Evolutionary conservation across 345 rosid genomes (phyloP), one percentile per base, ranked within the genome.

Genomic region (Salix brachista): DNA sequence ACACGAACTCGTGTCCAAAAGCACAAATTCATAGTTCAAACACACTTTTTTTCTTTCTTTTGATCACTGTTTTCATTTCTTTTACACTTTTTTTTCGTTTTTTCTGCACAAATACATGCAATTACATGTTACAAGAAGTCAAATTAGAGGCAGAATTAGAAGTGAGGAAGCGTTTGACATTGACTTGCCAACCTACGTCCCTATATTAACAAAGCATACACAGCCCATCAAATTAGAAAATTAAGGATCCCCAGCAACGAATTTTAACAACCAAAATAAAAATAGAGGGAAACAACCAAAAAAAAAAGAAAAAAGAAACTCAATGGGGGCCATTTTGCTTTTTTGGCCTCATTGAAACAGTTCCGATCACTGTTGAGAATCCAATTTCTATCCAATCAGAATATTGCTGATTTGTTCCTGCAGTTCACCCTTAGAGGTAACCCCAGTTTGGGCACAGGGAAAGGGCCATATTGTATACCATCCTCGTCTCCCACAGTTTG

Each of bases 381-480:
- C 65, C 52, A 67, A 67, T 26, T 2, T 34, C 62, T 48, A 17
- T 67, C 48, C 61, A 25, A 71, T 54, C 30, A 66, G 17, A 7
- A 16, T 9, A 5, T 70, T 18, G 82, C 77, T 58, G 21, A 41
- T 50, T 77, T 50, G 61, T 66, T 78, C 68, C 84, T 85, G 1
- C 81, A 87, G 32, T 56, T 80, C 7, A 93, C 90, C 77, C 82
- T 86, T 71, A 95, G 80, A 34, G 97, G 97, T 73, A 93, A 85
- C n/a, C 99, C 99, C 30, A 75, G 84, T 80, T 85, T 91, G 66
- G 99, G 97, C 16, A 95, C 96, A 1, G 97, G 99, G 75, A 95
- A 95, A 65, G 99, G 99, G 18, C 91, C 96, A 78, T 95, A 95
- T 48, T 93, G 97, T 75, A 95, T 90, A 19, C 92, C 99, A 79